These are phyloP conservation scores for Scopulariopsis brevicaulis DNA, from an alignment of 2,329 filamentous ascomycete genomes.

Conservation along the genomic window DNA sequence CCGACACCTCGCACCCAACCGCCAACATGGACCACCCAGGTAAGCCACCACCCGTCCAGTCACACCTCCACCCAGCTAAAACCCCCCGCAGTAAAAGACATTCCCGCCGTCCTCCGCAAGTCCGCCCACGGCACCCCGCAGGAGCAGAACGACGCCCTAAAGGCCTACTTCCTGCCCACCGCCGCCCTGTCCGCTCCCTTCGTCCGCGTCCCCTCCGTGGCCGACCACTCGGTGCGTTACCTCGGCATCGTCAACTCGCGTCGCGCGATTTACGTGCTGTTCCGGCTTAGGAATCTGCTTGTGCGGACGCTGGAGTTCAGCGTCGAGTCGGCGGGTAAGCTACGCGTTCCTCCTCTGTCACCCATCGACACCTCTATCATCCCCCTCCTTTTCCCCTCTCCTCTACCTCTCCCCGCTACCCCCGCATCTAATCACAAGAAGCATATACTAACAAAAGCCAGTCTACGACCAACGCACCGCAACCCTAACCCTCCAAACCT, in stretches of 20 bases:
- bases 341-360: not conserved
- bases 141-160: slow-evolving; percentile 52
- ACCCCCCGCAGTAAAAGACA: slow-evolving; percentile 38
- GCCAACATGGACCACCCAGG: slow-evolving; percentile 3
- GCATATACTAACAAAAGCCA: not conserved
- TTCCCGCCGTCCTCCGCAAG: slow-evolving; percentile 52
- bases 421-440: not conserved
- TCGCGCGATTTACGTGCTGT: not conserved
- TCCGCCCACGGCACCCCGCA: slow-evolving; percentile 57
- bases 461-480: slow-evolving; percentile 2
- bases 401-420: not conserved
- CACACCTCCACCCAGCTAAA: not conserved
- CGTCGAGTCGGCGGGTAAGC: slow-evolving; percentile 1
- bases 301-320: not conserved
- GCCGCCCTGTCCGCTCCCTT: slow-evolving; percentile 72
- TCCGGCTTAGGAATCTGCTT: not conserved
- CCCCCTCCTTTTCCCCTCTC: not conserved
- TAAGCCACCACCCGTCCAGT: not conserved
- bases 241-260: slow-evolving; percentile 1
- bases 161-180: slow-evolving; percentile 61
- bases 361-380: no score
- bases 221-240: not conserved
- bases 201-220: slow-evolving; percentile 25
- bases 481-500: not conserved
- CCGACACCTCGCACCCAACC: not conserved